Conservation (phyloP, 2,329 filamentous ascomycete genomes). For the Colletotrichum shisoi region DNA sequence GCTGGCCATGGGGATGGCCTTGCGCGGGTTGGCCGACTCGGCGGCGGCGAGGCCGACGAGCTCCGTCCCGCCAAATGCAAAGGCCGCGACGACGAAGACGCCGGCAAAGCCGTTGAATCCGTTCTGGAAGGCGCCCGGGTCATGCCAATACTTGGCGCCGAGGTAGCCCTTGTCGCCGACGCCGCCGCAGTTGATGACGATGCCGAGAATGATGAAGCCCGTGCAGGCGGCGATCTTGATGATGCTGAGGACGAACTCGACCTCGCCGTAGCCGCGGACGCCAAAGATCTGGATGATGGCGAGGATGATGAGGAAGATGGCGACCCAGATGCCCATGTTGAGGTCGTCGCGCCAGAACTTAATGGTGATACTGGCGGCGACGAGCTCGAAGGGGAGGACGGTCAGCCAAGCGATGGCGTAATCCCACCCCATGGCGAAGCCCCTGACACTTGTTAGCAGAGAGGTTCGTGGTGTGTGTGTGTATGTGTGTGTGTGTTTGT, state of each 20-base stretch:
- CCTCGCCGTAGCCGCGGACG: conserved; percentile 65
- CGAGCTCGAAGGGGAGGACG: conserved; percentile 76
- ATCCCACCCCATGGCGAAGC: conserved; percentile 63
- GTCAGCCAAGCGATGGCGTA: conserved; percentile 70
- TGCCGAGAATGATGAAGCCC: conserved; percentile 40
- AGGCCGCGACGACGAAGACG: conserved; percentile 40
- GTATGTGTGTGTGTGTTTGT: neutral
- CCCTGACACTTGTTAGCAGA: conserved; percentile 46
- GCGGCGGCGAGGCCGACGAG: conserved; percentile 43
- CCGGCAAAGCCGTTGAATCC: conserved; percentile 43
- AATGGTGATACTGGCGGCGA: conserved; percentile 75
- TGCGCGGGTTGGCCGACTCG: conserved; percentile 42
- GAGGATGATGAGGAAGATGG: conserved; percentile 54
- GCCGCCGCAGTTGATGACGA: conserved; percentile 41
- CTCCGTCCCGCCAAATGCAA: conserved; percentile 42
- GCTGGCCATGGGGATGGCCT: conserved; percentile 42
- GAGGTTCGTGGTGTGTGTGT: neutral
- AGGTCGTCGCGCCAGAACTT: conserved; percentile 67
- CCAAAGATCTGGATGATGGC: conserved; percentile 59
- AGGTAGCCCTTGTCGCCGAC: conserved; percentile 40
- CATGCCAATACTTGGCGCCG: conserved; percentile 41
- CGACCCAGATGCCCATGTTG: conserved; percentile 63
- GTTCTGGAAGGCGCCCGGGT: conserved; percentile 41
- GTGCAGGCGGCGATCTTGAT: conserved; percentile 58
- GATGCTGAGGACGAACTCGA: conserved; percentile 65